Evolutionary conservation across 768 basidiomycete species (phyloP), one percentile per base, ranked within the genome.

Genomic region (Kwoniella heveanensis): DNA sequence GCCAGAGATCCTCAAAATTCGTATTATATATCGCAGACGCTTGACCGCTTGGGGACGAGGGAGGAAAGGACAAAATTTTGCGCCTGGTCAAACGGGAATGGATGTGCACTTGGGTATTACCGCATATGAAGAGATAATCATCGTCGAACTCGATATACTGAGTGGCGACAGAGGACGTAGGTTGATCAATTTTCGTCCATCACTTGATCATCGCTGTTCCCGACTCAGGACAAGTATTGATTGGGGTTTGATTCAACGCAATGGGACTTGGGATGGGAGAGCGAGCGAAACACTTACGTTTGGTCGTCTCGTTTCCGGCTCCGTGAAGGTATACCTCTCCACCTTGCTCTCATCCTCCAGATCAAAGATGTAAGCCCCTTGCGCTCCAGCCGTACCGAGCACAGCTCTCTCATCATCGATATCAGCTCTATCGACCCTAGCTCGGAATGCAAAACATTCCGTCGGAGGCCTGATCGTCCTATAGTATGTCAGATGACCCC

Each of bases 81-180:
- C 22, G 36, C 13, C 62, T 57, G 4, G 66, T 64, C 17, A 19
- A 26, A 22, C 73, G 61, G 9, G 64, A 68, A 32, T 56, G 69
- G 25, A 76, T 62, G 46, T 65, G 54, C 15, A 71, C 48, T 29
- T 66, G 60, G 5, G 26, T 19, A 2, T 7, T 2, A 8, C 54
- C 47, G 52, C 71, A 73, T 29, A 73, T 19, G 49, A 73, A 76
- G 32, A 76, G 46, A 54, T 54, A 66, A 12, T 68, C 57, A 25
- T 76, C 70, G 60, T 76, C 74, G 46, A 76, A 70, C 48, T 76
- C 74, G 57, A 76, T 59, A 56, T 76, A 76, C 71, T 72, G 47
- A 0, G 29, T 19, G 32, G 32, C 13, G 32, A n/a, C n/a, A n/a
- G n/a, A n/a, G n/a, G n/a, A n/a, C n/a, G n/a, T n/a, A n/a, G n/a